Evolutionary conservation across 1,284 basidiomycete species (phyloP).

Genomic region (Irpex sp.): DNA sequence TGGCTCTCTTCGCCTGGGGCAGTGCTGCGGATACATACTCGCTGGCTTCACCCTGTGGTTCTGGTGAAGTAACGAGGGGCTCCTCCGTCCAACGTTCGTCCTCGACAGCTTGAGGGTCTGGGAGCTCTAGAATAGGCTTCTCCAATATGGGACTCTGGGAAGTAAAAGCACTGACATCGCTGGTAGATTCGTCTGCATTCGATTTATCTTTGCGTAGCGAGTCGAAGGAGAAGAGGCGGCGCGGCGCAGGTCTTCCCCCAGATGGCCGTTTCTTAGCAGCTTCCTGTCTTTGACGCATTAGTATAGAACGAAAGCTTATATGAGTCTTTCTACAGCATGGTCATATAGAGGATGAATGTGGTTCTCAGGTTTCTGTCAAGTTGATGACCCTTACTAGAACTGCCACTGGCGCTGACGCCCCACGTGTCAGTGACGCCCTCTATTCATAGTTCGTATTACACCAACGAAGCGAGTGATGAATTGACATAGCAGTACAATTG

Average conservation of each 20-base stretch:
- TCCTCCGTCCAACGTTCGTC: conserved; percentile 17
- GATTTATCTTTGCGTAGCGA: conserved; percentile 25
- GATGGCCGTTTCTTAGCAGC: conserved; percentile 26
- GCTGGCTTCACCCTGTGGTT: background rate
- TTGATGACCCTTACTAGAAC: no score
- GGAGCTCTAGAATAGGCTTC: conserved; percentile 9
- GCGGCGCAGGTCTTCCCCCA: conserved; percentile 26
- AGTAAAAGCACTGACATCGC: background rate
- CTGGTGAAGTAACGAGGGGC: conserved; percentile 20
- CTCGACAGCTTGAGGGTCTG: conserved; percentile 14
- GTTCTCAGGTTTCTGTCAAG: no score
- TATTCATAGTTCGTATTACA: background rate
- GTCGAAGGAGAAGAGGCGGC: conserved; percentile 33
- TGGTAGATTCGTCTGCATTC: conserved; percentile 15
- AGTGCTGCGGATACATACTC: background rate
- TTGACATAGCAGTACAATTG: background rate
- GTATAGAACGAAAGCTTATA: background rate
- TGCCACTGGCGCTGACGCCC: no score
- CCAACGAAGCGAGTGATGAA: background rate
- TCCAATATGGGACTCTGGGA: conserved; percentile 13
- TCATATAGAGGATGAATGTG: background rate
- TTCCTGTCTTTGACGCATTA: conserved; percentile 1
- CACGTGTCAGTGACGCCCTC: no score
- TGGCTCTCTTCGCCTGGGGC: background rate
- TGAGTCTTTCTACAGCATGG: background rate